Evolutionary conservation across 768 basidiomycete species (phyloP), one percentile per base, ranked within the genome.

Genomic region (Cyclocybe cylindracea): DNA sequence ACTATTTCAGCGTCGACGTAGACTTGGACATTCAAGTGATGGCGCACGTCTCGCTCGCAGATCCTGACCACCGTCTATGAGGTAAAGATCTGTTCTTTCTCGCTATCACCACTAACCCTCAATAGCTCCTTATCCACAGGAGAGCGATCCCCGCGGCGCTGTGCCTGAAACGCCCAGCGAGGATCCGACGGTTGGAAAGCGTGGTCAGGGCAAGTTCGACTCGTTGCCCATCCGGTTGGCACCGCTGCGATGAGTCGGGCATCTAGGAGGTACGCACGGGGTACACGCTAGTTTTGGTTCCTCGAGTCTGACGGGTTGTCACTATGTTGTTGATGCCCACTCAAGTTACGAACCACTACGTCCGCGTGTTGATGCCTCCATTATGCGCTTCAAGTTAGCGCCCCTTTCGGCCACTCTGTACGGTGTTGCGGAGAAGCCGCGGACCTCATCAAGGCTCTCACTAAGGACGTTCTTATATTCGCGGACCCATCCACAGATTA

Each of bases 341-440:
- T 79, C 18, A 73, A 59, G 54, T 71, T 79, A 79, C 55, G 76
- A 77, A 78, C 76, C 5, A 56, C 67, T 7, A 79, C 51, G 71
- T 83, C 18, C 75, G 80, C 7, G 78, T 31, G 77, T 78, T 0
- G 82, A 82, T 60, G 77, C 78, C 13, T 77, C 75, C 34, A 59
- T 80, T 6, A 61, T 80, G 54, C 81, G 6, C 50, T 78, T 36
- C 77, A 79, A 48, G 58, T 82, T 39, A 75, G 75, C 51, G 77
- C 77, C 3, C n/a, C 50, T 79, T 48, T 70, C 70, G 32, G 70
- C 75, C 10, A 78, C 80, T 49, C 60, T 80, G 34, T 83, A 79
- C 57, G 79, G 76, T 16, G 69, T 84, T n/a, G 79, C 79, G 6
- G 80, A 81, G 66, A 79, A 60, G 79, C 78, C 13, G 79, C 78